These are phyloP conservation scores for Adansonia madagascariensis DNA, from an alignment of 441 rosid genomes.

Conservation along the genomic window DNA sequence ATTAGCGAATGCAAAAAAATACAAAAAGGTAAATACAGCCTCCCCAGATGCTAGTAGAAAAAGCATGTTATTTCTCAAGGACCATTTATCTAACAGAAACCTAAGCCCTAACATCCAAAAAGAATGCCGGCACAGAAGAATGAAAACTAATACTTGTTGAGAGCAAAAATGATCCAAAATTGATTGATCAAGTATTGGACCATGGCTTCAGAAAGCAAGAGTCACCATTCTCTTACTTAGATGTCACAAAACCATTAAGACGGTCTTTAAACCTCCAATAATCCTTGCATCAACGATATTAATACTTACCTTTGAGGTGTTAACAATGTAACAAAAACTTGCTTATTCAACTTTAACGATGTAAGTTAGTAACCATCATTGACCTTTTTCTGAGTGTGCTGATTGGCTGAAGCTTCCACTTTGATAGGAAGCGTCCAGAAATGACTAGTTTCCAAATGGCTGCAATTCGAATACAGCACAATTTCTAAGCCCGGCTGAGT, in stretches of 20 bases:
- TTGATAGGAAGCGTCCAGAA: background rate
- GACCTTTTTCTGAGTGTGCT: background rate
- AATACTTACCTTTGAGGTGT: background rate
- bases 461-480: background rate
- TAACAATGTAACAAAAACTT: constrained; percentile 10
- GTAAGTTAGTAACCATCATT: background rate
- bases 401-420: background rate
- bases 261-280: too few relatives aligned
- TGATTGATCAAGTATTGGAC: too few relatives aligned
- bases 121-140: background rate
- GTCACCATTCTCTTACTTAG: too few relatives aligned
- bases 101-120: background rate
- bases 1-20: background rate
- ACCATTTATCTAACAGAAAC: background rate
- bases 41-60: background rate
- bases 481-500: background rate
- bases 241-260: background rate
- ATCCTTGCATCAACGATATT: too few relatives aligned
- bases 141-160: too few relatives aligned
- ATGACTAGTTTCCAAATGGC: background rate
- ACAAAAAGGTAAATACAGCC: background rate
- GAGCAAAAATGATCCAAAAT: too few relatives aligned
- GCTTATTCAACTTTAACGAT: background rate
- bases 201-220: too few relatives aligned
- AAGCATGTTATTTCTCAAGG: background rate